Percentiles rank a stretch among this genome's conserved stretches.
phyloP scores from a whole-genome alignment of 768 basidiomycete genomes.

The Suillus cothurnatus region DNA sequence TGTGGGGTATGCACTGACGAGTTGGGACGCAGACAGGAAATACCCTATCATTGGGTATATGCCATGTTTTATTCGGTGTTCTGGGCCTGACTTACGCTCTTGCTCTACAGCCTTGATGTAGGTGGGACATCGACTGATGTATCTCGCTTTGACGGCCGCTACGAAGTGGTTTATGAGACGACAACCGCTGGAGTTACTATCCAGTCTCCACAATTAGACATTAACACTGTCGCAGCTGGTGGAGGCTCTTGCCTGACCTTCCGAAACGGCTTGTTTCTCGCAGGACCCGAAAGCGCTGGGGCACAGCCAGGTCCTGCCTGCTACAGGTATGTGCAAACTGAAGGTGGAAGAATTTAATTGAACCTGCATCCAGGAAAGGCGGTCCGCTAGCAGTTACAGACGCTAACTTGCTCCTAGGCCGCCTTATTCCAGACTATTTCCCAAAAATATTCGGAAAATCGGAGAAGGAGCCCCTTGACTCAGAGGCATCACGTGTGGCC shows the following conservation, averaged over 20 bases:
- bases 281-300: slow-evolving; percentile 92
- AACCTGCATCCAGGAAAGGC: slow-evolving; percentile 61
- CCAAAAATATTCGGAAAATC: slow-evolving; percentile 93
- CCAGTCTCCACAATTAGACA: slow-evolving; percentile 91
- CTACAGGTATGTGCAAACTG: slow-evolving; percentile 60
- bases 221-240: slow-evolving; percentile 95
- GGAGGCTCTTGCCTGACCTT: slow-evolving; percentile 90
- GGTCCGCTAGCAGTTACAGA: slow-evolving; percentile 93
- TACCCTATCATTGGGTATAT: slow-evolving; percentile 84
- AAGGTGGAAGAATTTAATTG: background rate
- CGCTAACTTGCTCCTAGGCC: slow-evolving; percentile 87
- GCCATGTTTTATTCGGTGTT: background rate
- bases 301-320: slow-evolving; percentile 94
- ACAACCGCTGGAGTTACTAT: slow-evolving; percentile 94
- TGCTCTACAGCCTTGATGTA: slow-evolving; percentile 69
- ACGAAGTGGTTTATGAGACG: slow-evolving; percentile 93
- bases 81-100: background rate
- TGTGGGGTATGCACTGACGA: slow-evolving; percentile 88
- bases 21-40: slow-evolving; percentile 76
- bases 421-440: slow-evolving; percentile 88
- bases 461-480: slow-evolving; percentile 83
- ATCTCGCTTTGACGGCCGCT: slow-evolving; percentile 87
- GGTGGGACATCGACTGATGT: slow-evolving; percentile 97
- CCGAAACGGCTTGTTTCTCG: slow-evolving; percentile 86
- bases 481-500: slow-evolving; percentile 62